A percentile compares a stretch with the other conserved stretches of the same genome.
Conservation (phyloP, 176 grass and related monocot species). For the Rhynchospora pubera region DNA sequence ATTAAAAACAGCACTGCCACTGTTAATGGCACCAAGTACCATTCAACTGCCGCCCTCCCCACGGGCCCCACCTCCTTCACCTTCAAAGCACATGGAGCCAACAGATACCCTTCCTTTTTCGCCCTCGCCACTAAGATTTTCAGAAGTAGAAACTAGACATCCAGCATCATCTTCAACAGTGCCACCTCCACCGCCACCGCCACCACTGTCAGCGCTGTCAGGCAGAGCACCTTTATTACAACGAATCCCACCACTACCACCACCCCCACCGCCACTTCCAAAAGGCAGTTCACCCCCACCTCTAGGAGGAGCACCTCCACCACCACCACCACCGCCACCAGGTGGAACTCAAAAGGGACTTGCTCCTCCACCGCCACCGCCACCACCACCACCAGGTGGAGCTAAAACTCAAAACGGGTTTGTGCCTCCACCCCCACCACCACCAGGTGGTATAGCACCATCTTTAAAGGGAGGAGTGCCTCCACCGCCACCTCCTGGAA, state of each 20-base stretch:
- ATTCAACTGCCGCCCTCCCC: not conserved
- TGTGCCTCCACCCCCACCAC: not conserved
- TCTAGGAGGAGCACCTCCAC: not conserved
- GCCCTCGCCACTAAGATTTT: slow-evolving; percentile 20
- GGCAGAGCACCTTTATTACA: no score
- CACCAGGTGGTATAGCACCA: not conserved
- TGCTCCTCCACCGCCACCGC: not conserved
- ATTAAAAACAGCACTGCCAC: not conserved
- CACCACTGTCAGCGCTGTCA: not conserved
- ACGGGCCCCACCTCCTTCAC: not conserved
- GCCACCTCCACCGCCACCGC: not conserved
- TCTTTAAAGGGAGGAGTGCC: slow-evolving; percentile 11
- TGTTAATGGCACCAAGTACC: not conserved
- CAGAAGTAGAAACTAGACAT: not conserved
- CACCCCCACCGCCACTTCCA: not conserved
- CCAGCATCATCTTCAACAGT: not conserved
- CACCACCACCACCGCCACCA: not conserved
- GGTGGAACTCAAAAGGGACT: not conserved
- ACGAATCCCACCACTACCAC: not conserved
- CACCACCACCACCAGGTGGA: not conserved
- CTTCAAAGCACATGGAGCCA: not conserved
- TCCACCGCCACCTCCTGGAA: slow-evolving; percentile 36
- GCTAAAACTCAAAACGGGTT: not conserved
- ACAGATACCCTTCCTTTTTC: slow-evolving; percentile 17
- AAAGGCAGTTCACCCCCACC: slow-evolving; percentile 1